phyloP scores from a whole-genome alignment of 148 eudicot species.

The Vaccinium corymbosum region DNA sequence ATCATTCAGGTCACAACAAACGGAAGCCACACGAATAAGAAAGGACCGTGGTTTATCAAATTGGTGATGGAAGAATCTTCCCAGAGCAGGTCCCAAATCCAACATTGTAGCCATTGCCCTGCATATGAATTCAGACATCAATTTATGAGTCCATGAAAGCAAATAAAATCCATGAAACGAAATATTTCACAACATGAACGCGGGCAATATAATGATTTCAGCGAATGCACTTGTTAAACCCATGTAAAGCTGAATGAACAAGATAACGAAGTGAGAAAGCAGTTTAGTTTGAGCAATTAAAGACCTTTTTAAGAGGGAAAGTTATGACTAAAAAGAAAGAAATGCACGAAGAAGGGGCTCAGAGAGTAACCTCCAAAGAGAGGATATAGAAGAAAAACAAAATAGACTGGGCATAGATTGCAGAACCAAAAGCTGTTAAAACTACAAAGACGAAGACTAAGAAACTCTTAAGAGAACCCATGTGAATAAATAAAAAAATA shows the following conservation, averaged over 20 bases:
- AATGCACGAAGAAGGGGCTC: too few relatives aligned
- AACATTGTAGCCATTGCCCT: conserved; percentile 79
- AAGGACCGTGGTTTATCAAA: background rate
- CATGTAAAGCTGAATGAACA: background rate
- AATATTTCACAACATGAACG: background rate
- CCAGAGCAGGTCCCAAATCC: conserved; percentile 90
- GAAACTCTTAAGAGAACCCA: background rate
- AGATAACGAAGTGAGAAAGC: background rate
- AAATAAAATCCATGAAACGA: background rate
- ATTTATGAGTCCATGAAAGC: background rate
- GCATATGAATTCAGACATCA: conserved; percentile 26
- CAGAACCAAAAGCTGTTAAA: too few relatives aligned
- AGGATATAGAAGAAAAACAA: too few relatives aligned
- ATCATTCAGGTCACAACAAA: background rate
- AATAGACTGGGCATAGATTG: too few relatives aligned
- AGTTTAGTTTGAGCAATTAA: background rate
- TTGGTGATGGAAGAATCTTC: conserved; percentile 65
- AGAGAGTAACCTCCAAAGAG: too few relatives aligned
- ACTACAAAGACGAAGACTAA: too few relatives aligned
- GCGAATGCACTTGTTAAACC: background rate
- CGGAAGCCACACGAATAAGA: background rate
- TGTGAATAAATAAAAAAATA: too few relatives aligned
- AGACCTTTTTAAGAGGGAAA: too few relatives aligned
- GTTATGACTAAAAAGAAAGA: too few relatives aligned
- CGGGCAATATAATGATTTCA: background rate